Conservation (phyloP, 441 rosid genomes). For the Pelargonium cotyledonis region DNA sequence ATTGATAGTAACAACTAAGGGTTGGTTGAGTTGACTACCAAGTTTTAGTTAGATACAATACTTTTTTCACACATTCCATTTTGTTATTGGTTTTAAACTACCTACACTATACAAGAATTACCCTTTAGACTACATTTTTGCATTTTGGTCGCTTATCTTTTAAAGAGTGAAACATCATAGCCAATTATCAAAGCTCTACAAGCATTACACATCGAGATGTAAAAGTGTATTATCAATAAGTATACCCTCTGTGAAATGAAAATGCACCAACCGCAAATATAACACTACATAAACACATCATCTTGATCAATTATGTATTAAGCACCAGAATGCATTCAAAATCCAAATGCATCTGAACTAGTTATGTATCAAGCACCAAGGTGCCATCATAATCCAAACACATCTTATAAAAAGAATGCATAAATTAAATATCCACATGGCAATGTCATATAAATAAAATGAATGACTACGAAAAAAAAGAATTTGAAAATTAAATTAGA, state of each 20-base stretch:
- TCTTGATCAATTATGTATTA: background rate
- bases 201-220: background rate
- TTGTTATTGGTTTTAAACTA: background rate
- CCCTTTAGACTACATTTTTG: background rate
- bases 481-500: no score
- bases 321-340: background rate
- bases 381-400: slow-evolving; percentile 2
- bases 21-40: background rate
- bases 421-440: no score
- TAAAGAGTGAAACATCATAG: background rate
- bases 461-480: no score
- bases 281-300: background rate
- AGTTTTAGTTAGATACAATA: background rate
- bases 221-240: background rate
- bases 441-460: no score
- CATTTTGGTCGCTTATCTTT: background rate
- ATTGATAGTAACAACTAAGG: background rate
- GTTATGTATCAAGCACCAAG: background rate
- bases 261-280: background rate
- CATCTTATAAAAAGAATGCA: no score
- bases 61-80: slow-evolving; percentile 4
- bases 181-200: background rate
- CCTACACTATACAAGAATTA: background rate
- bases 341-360: slow-evolving; percentile 2
- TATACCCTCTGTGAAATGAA: background rate